Conservation (phyloP, 208 protist genomes). For the Leishmania tropica region DNA sequence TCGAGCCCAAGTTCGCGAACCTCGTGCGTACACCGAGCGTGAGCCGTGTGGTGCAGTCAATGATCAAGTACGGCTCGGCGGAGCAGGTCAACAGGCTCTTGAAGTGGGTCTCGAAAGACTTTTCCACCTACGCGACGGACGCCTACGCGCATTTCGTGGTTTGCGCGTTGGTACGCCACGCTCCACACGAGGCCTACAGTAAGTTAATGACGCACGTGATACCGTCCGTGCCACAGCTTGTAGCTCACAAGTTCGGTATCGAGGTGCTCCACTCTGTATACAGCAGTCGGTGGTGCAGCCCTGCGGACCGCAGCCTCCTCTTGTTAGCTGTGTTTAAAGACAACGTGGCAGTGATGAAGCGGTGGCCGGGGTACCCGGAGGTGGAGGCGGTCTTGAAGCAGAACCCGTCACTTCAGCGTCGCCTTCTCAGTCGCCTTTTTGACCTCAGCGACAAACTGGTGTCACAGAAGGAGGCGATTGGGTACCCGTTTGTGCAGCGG, state of each 20-base stretch:
- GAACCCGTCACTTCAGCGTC: conserved; percentile 69
- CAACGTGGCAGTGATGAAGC: conserved; percentile 84
- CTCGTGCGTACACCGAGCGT: conserved; percentile 72
- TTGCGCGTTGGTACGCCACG: conserved; percentile 81
- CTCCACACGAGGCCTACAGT: conserved; percentile 72
- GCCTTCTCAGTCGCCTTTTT: conserved; percentile 80
- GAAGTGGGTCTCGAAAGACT: conserved; percentile 60
- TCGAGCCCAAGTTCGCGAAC: conserved; percentile 78
- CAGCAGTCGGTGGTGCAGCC: conserved; percentile 79
- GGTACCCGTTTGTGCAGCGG: conserved; percentile 86
- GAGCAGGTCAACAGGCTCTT: conserved; percentile 68
- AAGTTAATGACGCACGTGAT: conserved; percentile 66
- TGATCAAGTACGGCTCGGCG: conserved; percentile 88
- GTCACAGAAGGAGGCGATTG: conserved; percentile 86
- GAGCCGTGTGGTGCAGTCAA: conserved; percentile 90
- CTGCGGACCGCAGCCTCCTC: conserved; percentile 72
- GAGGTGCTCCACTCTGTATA: conserved; percentile 81
- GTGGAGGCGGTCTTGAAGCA: conserved; percentile 70
- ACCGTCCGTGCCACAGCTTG: conserved; percentile 66
- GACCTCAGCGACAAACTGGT: conserved; percentile 89
- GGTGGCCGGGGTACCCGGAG: conserved; percentile 82
- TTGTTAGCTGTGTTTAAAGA: conserved; percentile 87
- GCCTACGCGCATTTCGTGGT: conserved; percentile 89
- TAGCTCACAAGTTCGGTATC: conserved; percentile 89
- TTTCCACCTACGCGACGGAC: conserved; percentile 69